Conservation (phyloP, 345 rosid genomes). For the sweet orange (Citrus sinensis) region DVS_A1.0 CM039165.1:30831501-30832000, state of each 20-base stretch:
- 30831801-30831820: neutral
- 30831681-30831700: slow-evolving; percentile 9
- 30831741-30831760: no score
- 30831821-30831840: neutral
- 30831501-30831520: no score
- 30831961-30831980: neutral
- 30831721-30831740: neutral
- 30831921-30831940: neutral
- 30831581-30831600: neutral
- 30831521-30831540: neutral
- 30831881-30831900: neutral
- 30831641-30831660: slow-evolving; percentile 21
- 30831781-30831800: neutral
- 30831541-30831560: neutral
- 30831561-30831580: neutral
- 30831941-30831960: neutral
- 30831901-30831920: neutral
- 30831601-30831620: slow-evolving; percentile 24
- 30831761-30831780: neutral
- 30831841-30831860: neutral
- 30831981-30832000: neutral
- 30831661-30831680: neutral
- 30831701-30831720: neutral
- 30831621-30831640: slow-evolving; percentile 17
- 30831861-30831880: neutral